phyloP scores from a whole-genome alignment of 306 rosid species.

The Prunus mongolica region DNA sequence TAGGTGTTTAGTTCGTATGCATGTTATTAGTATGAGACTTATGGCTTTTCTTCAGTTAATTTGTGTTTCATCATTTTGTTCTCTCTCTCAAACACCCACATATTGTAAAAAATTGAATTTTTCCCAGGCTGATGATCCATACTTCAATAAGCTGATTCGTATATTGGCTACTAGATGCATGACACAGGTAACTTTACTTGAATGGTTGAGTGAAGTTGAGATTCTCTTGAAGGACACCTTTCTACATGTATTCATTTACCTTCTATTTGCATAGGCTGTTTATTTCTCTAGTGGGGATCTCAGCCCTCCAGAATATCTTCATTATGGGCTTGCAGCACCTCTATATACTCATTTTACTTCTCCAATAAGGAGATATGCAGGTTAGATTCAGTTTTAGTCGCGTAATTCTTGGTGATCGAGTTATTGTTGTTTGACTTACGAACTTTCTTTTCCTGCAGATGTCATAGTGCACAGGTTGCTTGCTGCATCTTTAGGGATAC shows the following conservation, averaged over 20 bases:
- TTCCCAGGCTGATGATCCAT: slow-evolving; percentile 88
- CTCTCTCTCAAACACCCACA: not conserved
- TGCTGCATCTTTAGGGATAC: slow-evolving; percentile 83
- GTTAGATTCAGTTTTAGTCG: slow-evolving; percentile 30
- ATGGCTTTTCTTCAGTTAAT: not conserved
- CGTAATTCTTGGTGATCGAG: slow-evolving; percentile 15
- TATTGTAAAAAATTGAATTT: not conserved
- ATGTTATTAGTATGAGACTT: not conserved
- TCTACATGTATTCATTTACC: slow-evolving; percentile 6
- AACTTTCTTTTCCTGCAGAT: slow-evolving; percentile 47
- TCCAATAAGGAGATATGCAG: slow-evolving; percentile 96
- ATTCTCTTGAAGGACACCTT: slow-evolving; percentile 6
- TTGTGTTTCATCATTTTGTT: not conserved
- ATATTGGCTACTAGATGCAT: slow-evolving; percentile 96
- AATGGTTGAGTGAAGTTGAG: slow-evolving; percentile 6
- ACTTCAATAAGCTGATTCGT: slow-evolving; percentile 89
- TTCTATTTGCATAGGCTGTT: slow-evolving; percentile 60
- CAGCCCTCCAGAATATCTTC: slow-evolving; percentile 87
- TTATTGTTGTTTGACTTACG: slow-evolving; percentile 12
- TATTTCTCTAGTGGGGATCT: slow-evolving; percentile 97
- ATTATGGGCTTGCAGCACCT: slow-evolving; percentile 94
- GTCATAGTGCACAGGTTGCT: slow-evolving; percentile 94
- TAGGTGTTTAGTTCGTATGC: slow-evolving; percentile 21
- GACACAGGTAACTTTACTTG: slow-evolving; percentile 71
- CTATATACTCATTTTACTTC: slow-evolving; percentile 96